These are phyloP conservation scores for Suhomyces bolitotheri DNA, from an alignment of 1,139 yeast species.

Conservation along the genomic window DNA sequence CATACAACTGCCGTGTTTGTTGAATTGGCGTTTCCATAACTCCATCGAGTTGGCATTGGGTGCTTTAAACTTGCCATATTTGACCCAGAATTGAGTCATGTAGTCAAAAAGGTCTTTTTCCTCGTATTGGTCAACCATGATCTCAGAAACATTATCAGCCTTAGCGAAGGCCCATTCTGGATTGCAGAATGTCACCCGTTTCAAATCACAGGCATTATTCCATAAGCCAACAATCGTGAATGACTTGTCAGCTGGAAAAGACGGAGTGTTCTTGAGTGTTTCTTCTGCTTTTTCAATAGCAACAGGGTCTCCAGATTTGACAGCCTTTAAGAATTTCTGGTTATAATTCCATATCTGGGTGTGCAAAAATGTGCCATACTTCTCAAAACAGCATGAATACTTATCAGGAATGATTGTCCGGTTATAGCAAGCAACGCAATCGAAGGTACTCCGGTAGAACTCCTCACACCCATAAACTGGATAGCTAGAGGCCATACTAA, in stretches of 20 bases:
- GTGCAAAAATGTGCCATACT: slow-evolving; percentile 36
- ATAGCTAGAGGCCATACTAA: too few relatives aligned
- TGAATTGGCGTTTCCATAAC: slow-evolving; percentile 46
- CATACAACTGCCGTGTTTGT: slow-evolving; percentile 50
- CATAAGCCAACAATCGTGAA: slow-evolving; percentile 48
- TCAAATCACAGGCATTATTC: slow-evolving; percentile 42
- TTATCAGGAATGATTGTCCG: slow-evolving; percentile 24
- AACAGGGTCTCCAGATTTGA: slow-evolving; percentile 14
- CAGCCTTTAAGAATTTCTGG: slow-evolving; percentile 22
- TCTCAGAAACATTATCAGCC: slow-evolving; percentile 30
- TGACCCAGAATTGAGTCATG: slow-evolving; percentile 41
- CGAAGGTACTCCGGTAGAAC: slow-evolving; percentile 15
- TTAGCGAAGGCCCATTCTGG: slow-evolving; percentile 30
- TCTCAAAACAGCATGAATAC: slow-evolving; percentile 37
- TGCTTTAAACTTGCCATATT: slow-evolving; percentile 36
- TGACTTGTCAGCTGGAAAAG: slow-evolving; percentile 19
- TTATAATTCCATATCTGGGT: slow-evolving; percentile 47
- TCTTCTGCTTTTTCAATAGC: slow-evolving; percentile 14
- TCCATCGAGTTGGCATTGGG: slow-evolving; percentile 26
- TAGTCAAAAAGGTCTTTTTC: slow-evolving; percentile 30
- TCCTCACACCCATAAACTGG: slow-evolving; percentile 17
- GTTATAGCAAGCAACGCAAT: slow-evolving; percentile 31
- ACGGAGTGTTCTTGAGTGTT: slow-evolving; percentile 7
- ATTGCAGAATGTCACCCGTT: slow-evolving; percentile 34
- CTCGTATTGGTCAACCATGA: slow-evolving; percentile 31